A percentile compares a stretch with the other conserved stretches of the same genome.
phyloP scores from a whole-genome alignment of 306 rosid genomes.

The Vigna reflexopilosa region DNA sequence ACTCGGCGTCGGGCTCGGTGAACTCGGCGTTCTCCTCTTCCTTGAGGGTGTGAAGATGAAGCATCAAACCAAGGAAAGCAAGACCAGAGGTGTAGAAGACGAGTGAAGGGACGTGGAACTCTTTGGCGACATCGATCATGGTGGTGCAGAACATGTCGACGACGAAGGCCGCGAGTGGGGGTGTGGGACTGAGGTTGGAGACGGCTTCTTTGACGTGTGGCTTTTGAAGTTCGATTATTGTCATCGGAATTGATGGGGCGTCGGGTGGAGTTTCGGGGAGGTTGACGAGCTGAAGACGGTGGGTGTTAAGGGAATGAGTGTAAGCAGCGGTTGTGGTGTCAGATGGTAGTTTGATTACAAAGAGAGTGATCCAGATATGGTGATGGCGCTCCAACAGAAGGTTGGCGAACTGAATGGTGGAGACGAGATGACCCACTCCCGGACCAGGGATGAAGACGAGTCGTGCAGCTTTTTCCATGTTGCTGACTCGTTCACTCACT shows the following conservation, averaged over 20 bases:
- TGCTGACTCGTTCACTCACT: no score
- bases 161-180: constrained; percentile 58
- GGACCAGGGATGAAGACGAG: constrained; percentile 61
- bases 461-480: constrained; percentile 32
- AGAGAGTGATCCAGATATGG: constrained; percentile 50
- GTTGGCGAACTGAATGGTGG: constrained; percentile 60
- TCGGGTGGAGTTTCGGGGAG: constrained; percentile 39
- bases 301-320: constrained; percentile 21
- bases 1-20: constrained; percentile 25
- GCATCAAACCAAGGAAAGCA: constrained; percentile 44
- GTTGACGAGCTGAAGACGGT: constrained; percentile 44
- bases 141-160: constrained; percentile 67
- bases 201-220: constrained; percentile 44
- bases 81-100: constrained; percentile 56
- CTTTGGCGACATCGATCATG: constrained; percentile 61
- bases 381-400: constrained; percentile 52
- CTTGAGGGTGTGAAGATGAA: constrained; percentile 49
- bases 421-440: constrained; percentile 50
- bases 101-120: constrained; percentile 56
- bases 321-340: constrained; percentile 1
- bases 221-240: constrained; percentile 36
- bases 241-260: not conserved
- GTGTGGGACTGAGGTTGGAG: constrained; percentile 13
- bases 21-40: constrained; percentile 40
- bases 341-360: constrained; percentile 41